Conservation (phyloP, 2,329 filamentous ascomycete species). For the Penicillium hordei region DNA sequence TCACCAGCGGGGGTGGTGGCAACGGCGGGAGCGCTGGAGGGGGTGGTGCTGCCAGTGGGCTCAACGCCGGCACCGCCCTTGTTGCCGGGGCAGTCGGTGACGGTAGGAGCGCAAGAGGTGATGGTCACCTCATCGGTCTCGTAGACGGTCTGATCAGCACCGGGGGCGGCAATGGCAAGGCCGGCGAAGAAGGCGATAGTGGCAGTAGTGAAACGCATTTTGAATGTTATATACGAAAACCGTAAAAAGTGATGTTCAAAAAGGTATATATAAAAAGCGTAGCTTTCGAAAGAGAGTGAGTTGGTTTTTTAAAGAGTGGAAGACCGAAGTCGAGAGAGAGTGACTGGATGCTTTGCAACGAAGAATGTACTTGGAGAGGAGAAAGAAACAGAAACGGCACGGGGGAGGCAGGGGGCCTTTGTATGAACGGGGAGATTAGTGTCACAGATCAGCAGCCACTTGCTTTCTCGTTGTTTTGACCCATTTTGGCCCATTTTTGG, state of each 20-base stretch:
- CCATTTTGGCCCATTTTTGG: not conserved
- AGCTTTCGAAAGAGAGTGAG: slow-evolving; percentile 22
- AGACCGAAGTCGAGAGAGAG: slow-evolving; percentile 46
- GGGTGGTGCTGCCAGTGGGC: slow-evolving; percentile 15
- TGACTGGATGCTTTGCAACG: slow-evolving; percentile 34
- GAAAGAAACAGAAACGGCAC: slow-evolving; percentile 22
- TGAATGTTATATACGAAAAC: slow-evolving; percentile 36
- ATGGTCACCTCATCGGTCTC: slow-evolving; percentile 60
- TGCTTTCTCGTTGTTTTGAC: not conserved
- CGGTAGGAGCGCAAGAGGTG: slow-evolving; percentile 61
- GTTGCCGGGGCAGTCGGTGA: slow-evolving; percentile 58
- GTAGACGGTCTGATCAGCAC: slow-evolving; percentile 52
- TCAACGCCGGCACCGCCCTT: slow-evolving; percentile 11
- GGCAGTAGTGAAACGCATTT: slow-evolving; percentile 47
- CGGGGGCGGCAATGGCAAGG: slow-evolving; percentile 40
- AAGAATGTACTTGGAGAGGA: slow-evolving; percentile 35
- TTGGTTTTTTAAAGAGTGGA: slow-evolving; percentile 40
- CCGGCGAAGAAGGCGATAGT: slow-evolving; percentile 44
- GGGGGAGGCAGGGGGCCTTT: slow-evolving; percentile 35
- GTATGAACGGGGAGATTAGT: slow-evolving; percentile 43
- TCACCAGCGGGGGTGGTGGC: slow-evolving; percentile 17
- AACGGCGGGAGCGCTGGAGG: slow-evolving; percentile 15
- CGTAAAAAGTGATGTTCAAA: slow-evolving; percentile 31
- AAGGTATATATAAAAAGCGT: slow-evolving; percentile 30
- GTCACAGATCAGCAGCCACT: slow-evolving; percentile 29